Conservation (phyloP, 225 moss, liverwort and hornwort genomes). For the Takakia lepidozioides region DNA sequence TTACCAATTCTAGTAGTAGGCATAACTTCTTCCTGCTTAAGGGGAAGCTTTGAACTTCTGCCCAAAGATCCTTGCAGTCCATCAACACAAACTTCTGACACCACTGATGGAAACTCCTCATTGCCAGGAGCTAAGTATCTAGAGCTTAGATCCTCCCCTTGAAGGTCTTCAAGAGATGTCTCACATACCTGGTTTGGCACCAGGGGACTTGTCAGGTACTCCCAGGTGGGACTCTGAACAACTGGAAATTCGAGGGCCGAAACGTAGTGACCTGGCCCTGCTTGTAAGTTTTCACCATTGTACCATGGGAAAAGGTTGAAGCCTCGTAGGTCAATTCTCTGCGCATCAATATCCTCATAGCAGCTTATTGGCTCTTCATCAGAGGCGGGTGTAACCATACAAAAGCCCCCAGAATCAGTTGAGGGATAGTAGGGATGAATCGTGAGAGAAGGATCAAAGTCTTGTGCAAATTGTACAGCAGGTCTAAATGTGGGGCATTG, state of each 20-base stretch:
- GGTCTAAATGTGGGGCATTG: conserved; percentile 63
- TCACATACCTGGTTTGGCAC: conserved; percentile 30
- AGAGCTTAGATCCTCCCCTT: conserved; percentile 11
- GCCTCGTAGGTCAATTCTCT: conserved; percentile 28
- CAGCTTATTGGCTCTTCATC: too few relatives aligned
- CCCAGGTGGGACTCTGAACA: conserved; percentile 51
- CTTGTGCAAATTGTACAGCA: conserved; percentile 43
- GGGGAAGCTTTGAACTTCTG: conserved; percentile 5
- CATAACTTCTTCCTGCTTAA: conserved; percentile 20
- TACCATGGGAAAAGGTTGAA: conserved; percentile 41
- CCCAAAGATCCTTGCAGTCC: too few relatives aligned
- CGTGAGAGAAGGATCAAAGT: conserved; percentile 75
- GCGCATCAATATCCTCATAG: conserved; percentile 29
- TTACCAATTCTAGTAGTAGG: conserved; percentile 25
- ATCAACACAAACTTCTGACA: background rate
- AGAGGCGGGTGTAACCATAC: too few relatives aligned
- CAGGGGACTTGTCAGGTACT: conserved; percentile 42
- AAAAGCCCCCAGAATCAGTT: too few relatives aligned
- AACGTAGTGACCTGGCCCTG: too few relatives aligned
- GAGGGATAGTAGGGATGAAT: too few relatives aligned
- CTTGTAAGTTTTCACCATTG: too few relatives aligned
- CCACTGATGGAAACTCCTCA: too few relatives aligned
- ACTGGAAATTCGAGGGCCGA: too few relatives aligned
- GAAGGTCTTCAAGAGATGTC: conserved; percentile 21
- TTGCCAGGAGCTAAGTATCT: too few relatives aligned